Evolutionary conservation across 2,329 filamentous ascomycete species (phyloP), one percentile per base, ranked within the genome.

Genomic region (Aaosphaeria pasadenensis): DNA sequence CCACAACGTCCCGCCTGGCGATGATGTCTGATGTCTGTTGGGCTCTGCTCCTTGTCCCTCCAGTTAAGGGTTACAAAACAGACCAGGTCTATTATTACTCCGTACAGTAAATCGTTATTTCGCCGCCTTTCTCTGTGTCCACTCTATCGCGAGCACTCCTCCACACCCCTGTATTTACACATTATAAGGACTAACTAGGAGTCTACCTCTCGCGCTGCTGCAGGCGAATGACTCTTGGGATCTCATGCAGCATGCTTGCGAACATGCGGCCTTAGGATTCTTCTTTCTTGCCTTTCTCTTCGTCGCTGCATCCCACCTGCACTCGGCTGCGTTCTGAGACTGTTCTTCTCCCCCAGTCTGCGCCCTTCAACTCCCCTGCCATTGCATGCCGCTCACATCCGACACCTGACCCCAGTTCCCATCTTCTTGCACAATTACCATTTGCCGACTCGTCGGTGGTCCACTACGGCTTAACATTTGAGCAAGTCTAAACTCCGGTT

Each of bases 171-270:
- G 29, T 30, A 43, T 41, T 11, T 41, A 38, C 9, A 28, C 33
- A 11, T 36, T 36, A 36, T 13, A 36, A 36, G 13, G 33, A 36
- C 33, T 11, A 36, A 36, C 33, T 9, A 36, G 9, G 33, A 9
- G 9, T 13, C 33, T 36, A 9, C 13, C 17, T 43, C 31, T 39
- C 42, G n/a, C 38, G 32, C 17, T 29, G 44, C 49, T 48, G 49
- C 49, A 40, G 13, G 46, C 40, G 40, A 43, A 43, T 48, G 40
- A 48, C 46, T 44, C 46, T 24, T 24, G 17, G 17, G 17, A 24
- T 24, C 17, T 24, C 17, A 24, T 24, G 17, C 17, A 24, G 17
- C 17, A 24, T 24, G 17, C 17, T 24, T 24, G 17, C 17, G 17
- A 24, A 24, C 17, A 24, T 24, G 17, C 17, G 17, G 17, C 17